phyloP scores from a whole-genome alignment of 345 rosid species.

The Chamaenerion angustifolium region DNA sequence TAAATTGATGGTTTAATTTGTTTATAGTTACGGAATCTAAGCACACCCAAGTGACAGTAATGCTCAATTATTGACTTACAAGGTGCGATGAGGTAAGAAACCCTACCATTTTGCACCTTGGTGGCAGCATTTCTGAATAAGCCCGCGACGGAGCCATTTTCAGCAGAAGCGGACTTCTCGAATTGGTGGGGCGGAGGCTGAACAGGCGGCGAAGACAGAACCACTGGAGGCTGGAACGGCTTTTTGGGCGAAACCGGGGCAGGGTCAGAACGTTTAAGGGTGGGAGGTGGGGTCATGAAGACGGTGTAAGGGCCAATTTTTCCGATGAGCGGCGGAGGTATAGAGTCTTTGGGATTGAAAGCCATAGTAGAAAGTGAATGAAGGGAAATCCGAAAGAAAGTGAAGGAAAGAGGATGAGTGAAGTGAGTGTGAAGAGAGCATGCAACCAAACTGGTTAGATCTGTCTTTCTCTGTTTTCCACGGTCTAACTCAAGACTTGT shows the following conservation, averaged over 20 bases:
- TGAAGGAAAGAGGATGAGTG: not conserved
- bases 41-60: too few species aligned
- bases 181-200: slow-evolving; percentile 50
- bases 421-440: too few species aligned
- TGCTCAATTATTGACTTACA: not conserved
- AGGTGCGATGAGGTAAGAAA: not conserved
- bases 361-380: slow-evolving; percentile 30
- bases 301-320: slow-evolving; percentile 97
- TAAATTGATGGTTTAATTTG: too few species aligned
- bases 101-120: slow-evolving; percentile 62
- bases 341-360: slow-evolving; percentile 35
- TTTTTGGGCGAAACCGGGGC: slow-evolving; percentile 24
- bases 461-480: too few species aligned
- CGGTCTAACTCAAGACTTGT: too few species aligned
- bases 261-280: slow-evolving; percentile 49
- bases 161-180: slow-evolving; percentile 23
- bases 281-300: slow-evolving; percentile 77
- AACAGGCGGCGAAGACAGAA: slow-evolving; percentile 29
- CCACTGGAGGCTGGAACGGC: not conserved
- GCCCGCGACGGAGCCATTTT: slow-evolving; percentile 34
- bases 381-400: not conserved
- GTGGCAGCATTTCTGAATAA: slow-evolving; percentile 56
- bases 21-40: too few species aligned
- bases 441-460: too few species aligned
- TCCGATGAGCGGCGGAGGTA: slow-evolving; percentile 70